Percentiles rank a stretch among this genome's conserved stretches.
Evolutionary conservation across 345 rosid species (phyloP).

Genomic region (Excoecaria agallocha): DNA sequence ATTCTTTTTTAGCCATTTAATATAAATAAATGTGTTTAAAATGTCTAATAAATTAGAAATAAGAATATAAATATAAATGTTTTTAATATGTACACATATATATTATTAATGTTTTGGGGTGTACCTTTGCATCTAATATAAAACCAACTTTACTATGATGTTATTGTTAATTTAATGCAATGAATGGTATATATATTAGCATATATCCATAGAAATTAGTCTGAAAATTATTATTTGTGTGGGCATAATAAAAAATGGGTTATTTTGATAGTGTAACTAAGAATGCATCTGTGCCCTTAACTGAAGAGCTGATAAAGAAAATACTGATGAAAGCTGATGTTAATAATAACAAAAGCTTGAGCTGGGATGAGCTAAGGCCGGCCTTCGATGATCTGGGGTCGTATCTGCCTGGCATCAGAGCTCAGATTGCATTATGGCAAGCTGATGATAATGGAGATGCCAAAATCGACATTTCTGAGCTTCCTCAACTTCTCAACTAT

Average conservation of each 20-base stretch:
- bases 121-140: too few relatives aligned
- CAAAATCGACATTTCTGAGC: neutral
- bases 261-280: neutral
- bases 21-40: too few relatives aligned
- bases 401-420: neutral
- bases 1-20: too few relatives aligned
- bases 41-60: too few relatives aligned
- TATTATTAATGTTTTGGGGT: too few relatives aligned
- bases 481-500: neutral
- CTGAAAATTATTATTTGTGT: too few relatives aligned
- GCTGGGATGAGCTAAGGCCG: neutral
- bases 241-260: neutral
- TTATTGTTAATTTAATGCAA: too few relatives aligned
- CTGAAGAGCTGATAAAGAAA: neutral
- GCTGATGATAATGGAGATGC: slow-evolving; percentile 1
- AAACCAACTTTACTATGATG: too few relatives aligned
- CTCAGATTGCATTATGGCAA: neutral
- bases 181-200: too few relatives aligned
- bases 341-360: neutral
- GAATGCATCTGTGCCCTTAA: neutral
- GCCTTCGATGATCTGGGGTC: neutral
- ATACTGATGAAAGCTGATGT: neutral
- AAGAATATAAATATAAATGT: too few relatives aligned
- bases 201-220: too few relatives aligned
- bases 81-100: too few relatives aligned